phyloP scores from a whole-genome alignment of 257 asterid species.

The Voacanga thouarsii region DNA sequence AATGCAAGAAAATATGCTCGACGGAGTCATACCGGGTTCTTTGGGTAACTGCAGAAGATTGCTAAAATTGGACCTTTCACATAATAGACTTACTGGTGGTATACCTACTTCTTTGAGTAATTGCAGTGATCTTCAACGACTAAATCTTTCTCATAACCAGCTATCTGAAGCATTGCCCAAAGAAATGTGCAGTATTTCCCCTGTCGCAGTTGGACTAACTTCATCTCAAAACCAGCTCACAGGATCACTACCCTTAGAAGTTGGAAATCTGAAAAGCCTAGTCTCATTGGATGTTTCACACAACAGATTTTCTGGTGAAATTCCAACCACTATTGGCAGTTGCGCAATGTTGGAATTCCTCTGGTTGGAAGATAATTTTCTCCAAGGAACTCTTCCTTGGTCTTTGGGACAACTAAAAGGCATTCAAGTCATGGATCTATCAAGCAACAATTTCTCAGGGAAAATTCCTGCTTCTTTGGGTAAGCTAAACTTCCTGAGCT shows the following conservation, averaged over 20 bases:
- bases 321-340: constrained; percentile 23
- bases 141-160: neutral
- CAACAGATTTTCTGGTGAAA: constrained; percentile 29
- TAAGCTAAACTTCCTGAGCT: constrained; percentile 16
- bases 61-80: neutral
- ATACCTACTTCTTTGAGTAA: constrained; percentile 27
- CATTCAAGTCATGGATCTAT: constrained; percentile 27
- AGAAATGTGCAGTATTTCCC: constrained; percentile 16
- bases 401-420: constrained; percentile 24
- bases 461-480: constrained; percentile 25
- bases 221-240: constrained; percentile 18
- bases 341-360: constrained; percentile 26
- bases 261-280: constrained; percentile 22
- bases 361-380: constrained; percentile 16
- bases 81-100: constrained; percentile 29
- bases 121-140: constrained; percentile 14
- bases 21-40: constrained; percentile 29
- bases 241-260: constrained; percentile 29
- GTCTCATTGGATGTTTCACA: constrained; percentile 20
- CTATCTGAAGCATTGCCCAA: constrained; percentile 16
- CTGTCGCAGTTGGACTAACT: constrained; percentile 7
- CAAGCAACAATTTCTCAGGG: constrained; percentile 30
- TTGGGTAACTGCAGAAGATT: constrained; percentile 16
- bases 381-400: constrained; percentile 27
- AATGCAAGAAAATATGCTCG: constrained; percentile 15